Conservation (phyloP, 2,329 filamentous ascomycete genomes). For the Trichoderma asperellum region DNA sequence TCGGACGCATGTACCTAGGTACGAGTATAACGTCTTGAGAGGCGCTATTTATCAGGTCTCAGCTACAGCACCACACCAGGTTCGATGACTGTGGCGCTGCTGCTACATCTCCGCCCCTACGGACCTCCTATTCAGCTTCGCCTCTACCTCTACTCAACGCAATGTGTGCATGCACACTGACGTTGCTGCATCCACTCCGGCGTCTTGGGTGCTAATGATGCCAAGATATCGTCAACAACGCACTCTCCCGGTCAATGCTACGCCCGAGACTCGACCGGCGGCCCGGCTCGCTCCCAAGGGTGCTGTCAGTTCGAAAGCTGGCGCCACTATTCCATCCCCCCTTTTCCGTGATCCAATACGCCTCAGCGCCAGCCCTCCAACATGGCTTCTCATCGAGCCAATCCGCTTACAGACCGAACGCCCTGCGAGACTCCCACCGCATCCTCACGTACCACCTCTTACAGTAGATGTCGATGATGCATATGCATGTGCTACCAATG, state of each 20-base stretch:
- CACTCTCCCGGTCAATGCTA: constrained; percentile 17
- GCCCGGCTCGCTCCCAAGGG: constrained; percentile 27
- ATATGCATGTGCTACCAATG: not conserved
- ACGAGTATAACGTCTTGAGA: not conserved
- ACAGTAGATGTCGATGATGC: not conserved
- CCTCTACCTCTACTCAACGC: not conserved
- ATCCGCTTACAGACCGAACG: constrained; percentile 17
- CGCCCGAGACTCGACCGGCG: constrained; percentile 29
- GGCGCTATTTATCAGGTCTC: not conserved
- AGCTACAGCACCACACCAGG: not conserved
- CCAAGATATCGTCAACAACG: constrained; percentile 22
- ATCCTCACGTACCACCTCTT: not conserved
- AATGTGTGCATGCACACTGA: not conserved
- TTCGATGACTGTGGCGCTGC: not conserved
- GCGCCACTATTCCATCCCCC: constrained; percentile 23
- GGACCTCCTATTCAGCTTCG: not conserved
- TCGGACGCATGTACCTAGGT: not conserved
- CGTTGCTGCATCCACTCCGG: constrained; percentile 9
- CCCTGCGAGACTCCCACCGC: constrained; percentile 13
- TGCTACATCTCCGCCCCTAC: not conserved
- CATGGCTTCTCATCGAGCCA: constrained; percentile 8
- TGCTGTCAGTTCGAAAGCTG: constrained; percentile 24
- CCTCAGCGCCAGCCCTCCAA: constrained; percentile 16
- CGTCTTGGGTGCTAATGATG: constrained; percentile 23
- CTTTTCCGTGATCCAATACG: constrained; percentile 22